Evolutionary conservation across 2,329 filamentous ascomycete species (phyloP).

Genomic region (Fusarium irregulare): DNA sequence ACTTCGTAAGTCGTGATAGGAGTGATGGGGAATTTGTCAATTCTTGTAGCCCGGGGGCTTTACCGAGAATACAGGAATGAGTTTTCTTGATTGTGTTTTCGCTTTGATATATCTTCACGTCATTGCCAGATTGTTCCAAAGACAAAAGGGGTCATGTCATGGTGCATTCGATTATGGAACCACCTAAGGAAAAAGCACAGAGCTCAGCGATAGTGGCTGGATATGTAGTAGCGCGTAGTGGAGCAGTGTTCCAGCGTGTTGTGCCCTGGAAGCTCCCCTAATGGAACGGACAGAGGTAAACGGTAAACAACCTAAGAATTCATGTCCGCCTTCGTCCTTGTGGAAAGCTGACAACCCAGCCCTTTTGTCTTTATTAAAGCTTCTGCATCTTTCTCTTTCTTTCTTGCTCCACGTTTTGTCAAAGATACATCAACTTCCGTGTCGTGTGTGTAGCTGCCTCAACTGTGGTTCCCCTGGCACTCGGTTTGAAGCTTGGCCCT

Average conservation of each 20-base stretch:
- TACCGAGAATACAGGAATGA: too few relatives aligned
- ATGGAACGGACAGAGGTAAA: background rate
- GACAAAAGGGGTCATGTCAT: background rate
- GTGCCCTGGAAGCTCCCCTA: slow-evolving; percentile 16
- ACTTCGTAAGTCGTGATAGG: too few relatives aligned
- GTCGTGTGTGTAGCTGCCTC: slow-evolving; percentile 14
- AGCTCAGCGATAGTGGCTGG: slow-evolving; percentile 8
- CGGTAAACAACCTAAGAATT: background rate
- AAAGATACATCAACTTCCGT: background rate
- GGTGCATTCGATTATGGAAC: background rate
- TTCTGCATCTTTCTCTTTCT: background rate
- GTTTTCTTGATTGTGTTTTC: background rate
- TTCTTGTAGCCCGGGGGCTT: too few relatives aligned
- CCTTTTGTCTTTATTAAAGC: background rate
- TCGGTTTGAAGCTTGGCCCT: background rate
- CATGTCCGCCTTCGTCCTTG: background rate
- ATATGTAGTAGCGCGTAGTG: background rate
- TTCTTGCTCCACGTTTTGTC: background rate
- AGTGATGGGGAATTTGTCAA: too few relatives aligned
- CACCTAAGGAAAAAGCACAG: slow-evolving; percentile 20
- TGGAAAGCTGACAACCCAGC: background rate
- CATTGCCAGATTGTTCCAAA: background rate
- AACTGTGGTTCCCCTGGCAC: slow-evolving; percentile 16
- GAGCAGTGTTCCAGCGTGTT: slow-evolving; percentile 22
- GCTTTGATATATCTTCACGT: slow-evolving; percentile 6